Conservation (phyloP, 2,329 filamentous ascomycete species). For the Fusarium algeriense region DNA sequence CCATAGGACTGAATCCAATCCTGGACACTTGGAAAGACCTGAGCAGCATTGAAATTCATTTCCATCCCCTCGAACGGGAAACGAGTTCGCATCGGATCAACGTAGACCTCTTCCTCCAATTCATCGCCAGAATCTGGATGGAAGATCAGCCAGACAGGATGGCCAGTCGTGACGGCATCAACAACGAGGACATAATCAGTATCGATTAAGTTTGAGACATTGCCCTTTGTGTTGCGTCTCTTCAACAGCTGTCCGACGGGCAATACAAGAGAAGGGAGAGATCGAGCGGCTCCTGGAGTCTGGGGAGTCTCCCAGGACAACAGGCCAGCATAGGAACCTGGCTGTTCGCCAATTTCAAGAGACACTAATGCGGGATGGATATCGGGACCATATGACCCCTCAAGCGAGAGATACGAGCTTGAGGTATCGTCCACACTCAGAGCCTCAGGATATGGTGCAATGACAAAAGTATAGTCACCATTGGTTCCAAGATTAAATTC, state of each 20-base stretch:
- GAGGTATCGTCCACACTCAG: not conserved
- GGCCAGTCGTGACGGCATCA: not conserved
- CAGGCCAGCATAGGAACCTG: too few relatives aligned
- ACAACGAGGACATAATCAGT: not conserved
- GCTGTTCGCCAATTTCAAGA: too few relatives aligned
- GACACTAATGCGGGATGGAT: too few relatives aligned
- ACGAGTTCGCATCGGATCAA: accelerated
- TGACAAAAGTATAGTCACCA: not conserved
- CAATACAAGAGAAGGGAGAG: too few relatives aligned
- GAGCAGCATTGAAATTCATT: not conserved
- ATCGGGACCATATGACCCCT: too few relatives aligned
- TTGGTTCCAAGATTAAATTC: not conserved
- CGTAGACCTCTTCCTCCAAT: accelerated
- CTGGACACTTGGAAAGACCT: accelerated
- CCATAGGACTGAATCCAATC: accelerated
- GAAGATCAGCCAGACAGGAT: not conserved
- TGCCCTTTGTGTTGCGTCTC: too few relatives aligned
- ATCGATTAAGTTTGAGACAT: not conserved
- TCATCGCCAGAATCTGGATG: accelerated
- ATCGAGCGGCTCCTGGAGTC: too few relatives aligned
- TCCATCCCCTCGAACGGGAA: not conserved
- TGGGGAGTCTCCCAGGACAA: too few relatives aligned
- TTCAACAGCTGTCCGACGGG: too few relatives aligned
- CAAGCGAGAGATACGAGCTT: too few relatives aligned
- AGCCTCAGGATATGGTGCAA: accelerated